A percentile compares a stretch with the other conserved stretches of the same genome.
These are phyloP conservation scores for Dorcoceras hygrometricum DNA, from an alignment of 257 asterid genomes.

Conservation along the genomic window DNA sequence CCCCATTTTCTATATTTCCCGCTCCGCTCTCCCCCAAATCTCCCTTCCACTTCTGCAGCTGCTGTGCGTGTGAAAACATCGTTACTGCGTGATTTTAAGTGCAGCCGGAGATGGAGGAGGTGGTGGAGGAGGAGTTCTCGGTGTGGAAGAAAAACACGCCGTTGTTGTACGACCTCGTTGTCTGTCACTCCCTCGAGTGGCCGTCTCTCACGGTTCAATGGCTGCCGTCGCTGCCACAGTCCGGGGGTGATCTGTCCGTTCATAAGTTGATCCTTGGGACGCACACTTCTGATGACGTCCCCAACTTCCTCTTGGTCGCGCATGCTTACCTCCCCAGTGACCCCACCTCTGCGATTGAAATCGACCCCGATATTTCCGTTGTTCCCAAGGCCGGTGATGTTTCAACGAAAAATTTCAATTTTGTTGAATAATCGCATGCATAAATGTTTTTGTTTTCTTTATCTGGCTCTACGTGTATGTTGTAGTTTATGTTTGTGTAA, in stretches of 20 bases:
- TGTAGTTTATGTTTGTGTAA: slow-evolving; percentile 1
- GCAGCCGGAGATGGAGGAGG: slow-evolving; percentile 31
- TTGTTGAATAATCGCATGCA: background rate
- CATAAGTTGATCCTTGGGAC: slow-evolving; percentile 79
- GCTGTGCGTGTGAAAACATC: slow-evolving; percentile 8
- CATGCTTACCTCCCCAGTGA: slow-evolving; percentile 46
- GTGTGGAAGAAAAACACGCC: slow-evolving; percentile 98
- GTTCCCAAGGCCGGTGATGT: slow-evolving; percentile 47
- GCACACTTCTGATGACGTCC: slow-evolving; percentile 73
- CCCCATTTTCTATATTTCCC: too few relatives aligned
- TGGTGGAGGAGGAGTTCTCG: slow-evolving; percentile 77
- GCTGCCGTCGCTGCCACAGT: slow-evolving; percentile 53
- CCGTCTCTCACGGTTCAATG: slow-evolving; percentile 97
- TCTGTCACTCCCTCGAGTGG: slow-evolving; percentile 92
- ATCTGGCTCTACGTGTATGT: background rate
- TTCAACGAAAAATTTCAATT: too few relatives aligned
- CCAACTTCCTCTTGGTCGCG: slow-evolving; percentile 79
- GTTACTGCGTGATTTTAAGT: slow-evolving; percentile 13
- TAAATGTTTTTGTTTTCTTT: background rate
- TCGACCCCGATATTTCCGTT: background rate
- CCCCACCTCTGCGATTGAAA: background rate
- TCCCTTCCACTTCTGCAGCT: slow-evolving; percentile 22
- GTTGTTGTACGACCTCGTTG: slow-evolving; percentile 71
- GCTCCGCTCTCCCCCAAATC: too few relatives aligned
- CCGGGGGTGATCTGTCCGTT: slow-evolving; percentile 42